Conservation (phyloP, 768 basidiomycete species). For the Stropharia rugosoannulata region DNA sequence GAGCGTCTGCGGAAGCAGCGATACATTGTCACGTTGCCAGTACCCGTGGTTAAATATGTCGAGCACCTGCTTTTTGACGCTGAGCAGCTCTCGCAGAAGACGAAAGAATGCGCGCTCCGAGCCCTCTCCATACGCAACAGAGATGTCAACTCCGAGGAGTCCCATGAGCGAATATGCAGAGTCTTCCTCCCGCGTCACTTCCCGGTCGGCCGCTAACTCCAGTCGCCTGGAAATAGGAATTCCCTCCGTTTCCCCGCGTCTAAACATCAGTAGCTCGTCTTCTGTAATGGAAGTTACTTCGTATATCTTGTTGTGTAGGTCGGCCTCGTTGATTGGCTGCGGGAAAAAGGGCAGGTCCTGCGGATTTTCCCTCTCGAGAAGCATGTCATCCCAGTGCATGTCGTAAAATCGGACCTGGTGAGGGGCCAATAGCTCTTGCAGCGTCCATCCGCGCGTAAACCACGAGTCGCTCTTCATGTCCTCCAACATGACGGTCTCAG, state of each 20-base stretch:
- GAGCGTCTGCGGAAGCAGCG: not conserved
- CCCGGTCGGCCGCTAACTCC: constrained; percentile 7
- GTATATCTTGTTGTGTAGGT: not conserved
- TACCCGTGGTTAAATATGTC: constrained; percentile 2
- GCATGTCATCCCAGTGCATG: constrained; percentile 7
- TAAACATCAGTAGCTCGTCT: not conserved
- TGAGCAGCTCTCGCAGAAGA: constrained; percentile 9
- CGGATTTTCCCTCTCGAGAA: not conserved
- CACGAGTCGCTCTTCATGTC: constrained; percentile 8
- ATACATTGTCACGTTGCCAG: not conserved
- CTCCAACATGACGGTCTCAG: constrained; percentile 1
- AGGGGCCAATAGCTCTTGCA: constrained; percentile 15
- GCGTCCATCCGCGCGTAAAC: constrained; percentile 17
- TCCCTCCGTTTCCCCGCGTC: not conserved
- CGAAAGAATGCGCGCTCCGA: constrained; percentile 12
- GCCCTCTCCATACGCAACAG: constrained; percentile 14
- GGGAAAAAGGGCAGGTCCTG: not conserved
- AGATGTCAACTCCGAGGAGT: constrained; percentile 11
- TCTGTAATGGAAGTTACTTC: constrained; percentile 10
- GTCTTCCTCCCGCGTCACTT: constrained; percentile 12
- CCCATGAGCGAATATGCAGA: constrained; percentile 12
- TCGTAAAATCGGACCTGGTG: constrained; percentile 6
- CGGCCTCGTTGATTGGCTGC: not conserved
- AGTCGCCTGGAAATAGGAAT: constrained; percentile 1
- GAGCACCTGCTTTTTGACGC: not conserved